Evolutionary conservation across 106 monocot species (phyloP), one percentile per base, ranked within the genome.

Genomic region (Acanthochlamys bracteata): DNA sequence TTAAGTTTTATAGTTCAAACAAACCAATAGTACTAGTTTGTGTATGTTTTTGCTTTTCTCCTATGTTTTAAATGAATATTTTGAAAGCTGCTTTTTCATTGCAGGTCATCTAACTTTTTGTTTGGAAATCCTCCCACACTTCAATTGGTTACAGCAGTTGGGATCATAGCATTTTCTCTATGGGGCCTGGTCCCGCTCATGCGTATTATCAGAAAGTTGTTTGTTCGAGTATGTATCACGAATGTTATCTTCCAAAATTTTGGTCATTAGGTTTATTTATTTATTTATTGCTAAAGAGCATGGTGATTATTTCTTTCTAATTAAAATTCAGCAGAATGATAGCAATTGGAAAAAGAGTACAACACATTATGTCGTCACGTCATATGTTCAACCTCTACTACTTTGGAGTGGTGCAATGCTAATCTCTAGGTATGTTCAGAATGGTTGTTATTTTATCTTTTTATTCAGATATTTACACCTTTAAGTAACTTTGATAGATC

Each of bases 291-390:
- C 13, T 15, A 10, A 27, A 26, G 24, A 15, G 47, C 20, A 1
- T 22, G 7, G 33, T 39, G 13, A 43, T 43, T 14, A 40, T 53
- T 59, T 75, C 22, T 39, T 26, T 8, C 39, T 60, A 59, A 63
- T 69, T 40, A 20, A 56, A 9, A 13, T 65, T 3, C 55, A 55
- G 69, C 59, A 75, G 75, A 82, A 75, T 49, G 96, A 91, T 46
- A 71, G 41, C 78, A 85, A 78, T 72, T 83, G 96, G 96, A 84
- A 78, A 72, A 98, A 91, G 78, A 98, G 96, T 55, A 82, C n/a
- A 77, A 88, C 88, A 53, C 69, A 88, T 60, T 75, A 78, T 64
- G 45, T 85, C 72, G 83, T 80, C 63, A 74, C 69, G 25, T 85
- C 85, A 0, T 98, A 91, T 47, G 76, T 98, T 73, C 91, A 83